A percentile compares a stretch with the other conserved stretches of the same genome.
phyloP scores from a whole-genome alignment of 2,329 filamentous ascomycete genomes.

The Annulohypoxylon truncatum region DNA sequence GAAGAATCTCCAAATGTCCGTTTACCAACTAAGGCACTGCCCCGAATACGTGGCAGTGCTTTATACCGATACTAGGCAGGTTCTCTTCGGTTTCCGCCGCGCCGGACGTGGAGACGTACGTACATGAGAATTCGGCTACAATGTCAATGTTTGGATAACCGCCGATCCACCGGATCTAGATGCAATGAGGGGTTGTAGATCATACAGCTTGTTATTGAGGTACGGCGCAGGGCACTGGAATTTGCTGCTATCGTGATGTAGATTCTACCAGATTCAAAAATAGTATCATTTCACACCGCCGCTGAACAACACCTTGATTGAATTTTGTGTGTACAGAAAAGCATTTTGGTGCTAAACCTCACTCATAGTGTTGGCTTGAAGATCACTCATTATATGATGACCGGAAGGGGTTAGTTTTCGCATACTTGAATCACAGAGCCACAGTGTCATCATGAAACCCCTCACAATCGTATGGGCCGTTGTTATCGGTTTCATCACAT shows the following conservation, averaged over 20 bases:
- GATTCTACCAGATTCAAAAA: constrained; percentile 16
- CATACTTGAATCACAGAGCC: neutral
- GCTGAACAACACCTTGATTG: neutral
- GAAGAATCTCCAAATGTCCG: neutral
- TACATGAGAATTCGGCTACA: constrained; percentile 17
- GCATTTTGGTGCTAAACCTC: neutral
- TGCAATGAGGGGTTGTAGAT: constrained; percentile 26
- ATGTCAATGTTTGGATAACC: constrained; percentile 12
- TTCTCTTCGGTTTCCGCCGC: neutral
- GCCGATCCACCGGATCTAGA: constrained; percentile 20
- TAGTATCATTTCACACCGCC: neutral
- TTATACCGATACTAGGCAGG: constrained; percentile 28
- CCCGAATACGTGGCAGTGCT: constrained; percentile 11
- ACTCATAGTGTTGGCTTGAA: neutral
- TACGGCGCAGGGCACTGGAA: constrained; percentile 7
- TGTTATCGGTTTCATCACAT: constrained; percentile 29
- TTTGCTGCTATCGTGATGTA: constrained; percentile 2
- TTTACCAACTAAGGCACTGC: constrained; percentile 15
- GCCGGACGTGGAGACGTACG: constrained; percentile 2
- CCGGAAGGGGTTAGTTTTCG: neutral
- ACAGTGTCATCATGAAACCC: constrained; percentile 35
- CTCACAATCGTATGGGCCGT: constrained; percentile 26
- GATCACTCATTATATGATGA: neutral
- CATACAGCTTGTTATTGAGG: constrained; percentile 20
- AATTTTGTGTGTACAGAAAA: neutral